Conservation (phyloP, 2,329 filamentous ascomycete species). For the Emergomyces pasteurianus region DNA sequence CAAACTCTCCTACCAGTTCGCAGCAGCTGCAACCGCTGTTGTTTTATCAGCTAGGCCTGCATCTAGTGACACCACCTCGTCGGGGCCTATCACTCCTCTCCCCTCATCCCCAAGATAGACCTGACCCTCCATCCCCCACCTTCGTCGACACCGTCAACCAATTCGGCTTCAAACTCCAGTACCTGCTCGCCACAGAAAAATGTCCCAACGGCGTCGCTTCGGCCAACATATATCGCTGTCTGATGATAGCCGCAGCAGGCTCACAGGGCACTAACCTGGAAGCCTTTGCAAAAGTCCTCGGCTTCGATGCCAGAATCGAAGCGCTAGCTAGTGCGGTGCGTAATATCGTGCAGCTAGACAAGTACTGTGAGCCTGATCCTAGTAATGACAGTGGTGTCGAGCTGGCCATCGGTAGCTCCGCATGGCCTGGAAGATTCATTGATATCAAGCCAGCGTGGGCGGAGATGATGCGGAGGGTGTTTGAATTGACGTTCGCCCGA, state of each 20-base stretch:
- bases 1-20: neutral
- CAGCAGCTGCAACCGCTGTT: neutral
- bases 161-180: constrained; percentile 3
- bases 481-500: neutral
- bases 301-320: neutral
- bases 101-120: neutral
- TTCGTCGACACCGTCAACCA: constrained; percentile 5
- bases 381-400: neutral
- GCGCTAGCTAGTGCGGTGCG: neutral
- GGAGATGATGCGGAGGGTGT: neutral
- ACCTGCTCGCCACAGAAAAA: neutral
- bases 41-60: neutral
- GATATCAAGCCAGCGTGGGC: neutral
- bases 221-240: constrained; percentile 5
- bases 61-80: neutral
- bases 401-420: neutral
- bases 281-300: constrained; percentile 1
- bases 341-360: neutral
- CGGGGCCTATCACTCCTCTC: neutral
- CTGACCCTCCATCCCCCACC: neutral
- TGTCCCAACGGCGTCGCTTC: neutral
- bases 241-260: constrained; percentile 4
- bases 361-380: constrained; percentile 1
- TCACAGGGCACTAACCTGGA: neutral
- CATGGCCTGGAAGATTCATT: neutral